Evolutionary conservation across 1,284 basidiomycete species (phyloP), one percentile per base, ranked within the genome.

Genomic region (Rhodotorula sp.): DNA sequence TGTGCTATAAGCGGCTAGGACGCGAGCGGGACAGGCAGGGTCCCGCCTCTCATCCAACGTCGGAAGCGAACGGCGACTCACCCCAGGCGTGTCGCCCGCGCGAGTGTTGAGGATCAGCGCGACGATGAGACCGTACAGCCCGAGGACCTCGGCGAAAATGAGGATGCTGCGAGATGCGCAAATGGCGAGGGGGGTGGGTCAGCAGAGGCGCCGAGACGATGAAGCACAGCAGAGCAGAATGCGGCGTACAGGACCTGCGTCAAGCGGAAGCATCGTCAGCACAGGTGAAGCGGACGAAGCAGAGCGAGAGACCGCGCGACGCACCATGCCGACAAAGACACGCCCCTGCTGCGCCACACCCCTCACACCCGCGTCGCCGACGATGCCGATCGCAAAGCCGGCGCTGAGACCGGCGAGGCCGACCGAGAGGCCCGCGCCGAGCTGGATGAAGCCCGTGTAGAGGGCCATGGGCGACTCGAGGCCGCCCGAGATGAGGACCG

Each of bases 321-420:
- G 77, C 44, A 77, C 72, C 61, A 69, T 67, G 54, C 66, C 64
- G 57, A 68, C 61, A 42, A 71, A 72, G 44, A 66, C 65, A n/a
- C 64, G 57, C 17, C 58, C 64, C 62, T 64, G 82, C 76, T 83
- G 82, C 46, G 82, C 83, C 16, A 83, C 83, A 71, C 83, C 83
- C 56, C 83, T 75, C 19, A 84, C 83, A 79, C 83, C 83, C 8
- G 83, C 83, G 65, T 84, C 82, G 73, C 83, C 83, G 34, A 83
- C 83, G 70, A 84, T 83, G 53, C 83, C 83, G 67, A 84, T 79
- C 44, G 83, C 83, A 72, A 84, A 83, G 27, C 83, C 83, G 57
- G 83, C 83, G 21, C 81, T 79, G 19, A 84, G 79, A 80, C 83
- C 83, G 41, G 83, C 82, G n/a, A 84, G 78, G 68, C 83, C 83